Percentiles rank a stretch among this genome's conserved stretches.
Evolutionary conservation across 495 filamentous ascomycete genomes (phyloP).

Genomic region (Delitschia confertaspora): DNA sequence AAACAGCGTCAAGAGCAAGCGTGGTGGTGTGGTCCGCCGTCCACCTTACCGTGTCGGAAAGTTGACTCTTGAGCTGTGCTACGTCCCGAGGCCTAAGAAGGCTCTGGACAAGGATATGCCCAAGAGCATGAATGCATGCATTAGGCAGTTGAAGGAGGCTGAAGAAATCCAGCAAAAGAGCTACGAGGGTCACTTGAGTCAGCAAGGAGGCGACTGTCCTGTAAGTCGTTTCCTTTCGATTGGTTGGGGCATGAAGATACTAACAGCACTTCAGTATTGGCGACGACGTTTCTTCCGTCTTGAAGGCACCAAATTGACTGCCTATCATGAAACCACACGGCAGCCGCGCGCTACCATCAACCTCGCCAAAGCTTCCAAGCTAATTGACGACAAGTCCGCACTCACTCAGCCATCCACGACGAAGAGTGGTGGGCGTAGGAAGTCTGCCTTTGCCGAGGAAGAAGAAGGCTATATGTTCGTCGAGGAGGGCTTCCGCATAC

Average conservation of each 20-base stretch:
- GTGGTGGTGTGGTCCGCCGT: slow-evolving; percentile 51
- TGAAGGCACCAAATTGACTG: slow-evolving; percentile 79
- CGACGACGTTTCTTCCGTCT: slow-evolving; percentile 96
- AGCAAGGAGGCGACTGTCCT: slow-evolving; percentile 95
- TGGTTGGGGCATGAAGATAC: background rate
- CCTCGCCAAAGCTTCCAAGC: slow-evolving; percentile 80
- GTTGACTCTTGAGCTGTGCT: slow-evolving; percentile 83
- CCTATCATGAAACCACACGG: slow-evolving; percentile 89
- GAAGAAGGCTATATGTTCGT: slow-evolving; percentile 99
- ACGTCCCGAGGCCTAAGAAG: slow-evolving; percentile 84
- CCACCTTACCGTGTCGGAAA: slow-evolving; percentile 94
- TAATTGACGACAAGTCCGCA: slow-evolving; percentile 86
- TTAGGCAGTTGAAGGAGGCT: slow-evolving; percentile 83
- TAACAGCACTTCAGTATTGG: slow-evolving; percentile 65
- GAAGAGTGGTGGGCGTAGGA: slow-evolving; percentile 68
- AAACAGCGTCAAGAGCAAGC: slow-evolving; percentile 83
- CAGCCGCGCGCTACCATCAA: slow-evolving; percentile 97
- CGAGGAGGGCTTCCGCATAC: slow-evolving; percentile 96
- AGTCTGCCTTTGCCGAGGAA: slow-evolving; percentile 93
- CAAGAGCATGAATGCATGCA: slow-evolving; percentile 93
- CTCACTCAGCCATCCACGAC: slow-evolving; percentile 58
- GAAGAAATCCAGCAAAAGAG: slow-evolving; percentile 61
- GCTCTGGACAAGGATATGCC: slow-evolving; percentile 93
- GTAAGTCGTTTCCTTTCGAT: slow-evolving; percentile 50
- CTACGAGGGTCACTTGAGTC: slow-evolving; percentile 84